Evolutionary conservation across 2,329 filamentous ascomycete species (phyloP).

Genomic region (Microdochium trichocladiopsis): DNA sequence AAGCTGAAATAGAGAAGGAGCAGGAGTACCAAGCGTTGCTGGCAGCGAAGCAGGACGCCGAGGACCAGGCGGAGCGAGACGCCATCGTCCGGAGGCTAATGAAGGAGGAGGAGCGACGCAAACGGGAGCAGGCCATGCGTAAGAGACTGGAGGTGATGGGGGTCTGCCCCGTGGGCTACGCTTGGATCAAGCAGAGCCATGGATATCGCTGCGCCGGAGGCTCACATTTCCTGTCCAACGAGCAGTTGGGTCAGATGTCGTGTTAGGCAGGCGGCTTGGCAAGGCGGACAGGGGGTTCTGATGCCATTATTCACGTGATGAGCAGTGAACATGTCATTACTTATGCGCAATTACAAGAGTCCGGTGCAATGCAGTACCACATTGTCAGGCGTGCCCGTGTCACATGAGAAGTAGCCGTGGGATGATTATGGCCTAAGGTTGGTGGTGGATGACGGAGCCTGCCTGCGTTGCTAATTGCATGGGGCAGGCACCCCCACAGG

Average conservation of each 20-base stretch:
- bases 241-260: neutral
- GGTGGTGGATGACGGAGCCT: neutral
- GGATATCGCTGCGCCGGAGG: slow-evolving; percentile 61
- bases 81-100: slow-evolving; percentile 26
- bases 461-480: too few species aligned
- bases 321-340: too few species aligned
- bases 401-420: too few species aligned
- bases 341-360: too few species aligned
- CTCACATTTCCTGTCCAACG: slow-evolving; percentile 43
- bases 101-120: slow-evolving; percentile 29
- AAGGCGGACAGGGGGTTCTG: too few species aligned
- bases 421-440: neutral
- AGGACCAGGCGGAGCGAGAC: slow-evolving; percentile 21
- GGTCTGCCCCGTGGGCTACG: slow-evolving; percentile 45
- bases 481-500: neutral
- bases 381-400: too few species aligned
- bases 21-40: slow-evolving; percentile 25
- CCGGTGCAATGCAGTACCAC: too few species aligned
- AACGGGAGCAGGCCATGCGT: slow-evolving; percentile 31
- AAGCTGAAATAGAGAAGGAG: slow-evolving; percentile 27
- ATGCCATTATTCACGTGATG: too few species aligned
- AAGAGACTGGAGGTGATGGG: slow-evolving; percentile 46
- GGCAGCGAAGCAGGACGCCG: slow-evolving; percentile 16
- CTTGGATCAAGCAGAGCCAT: slow-evolving; percentile 51
- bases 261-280: too few species aligned